These are phyloP conservation scores for Neonectria hederae DNA, from an alignment of 2,329 filamentous ascomycete species.

Conservation along the genomic window DNA sequence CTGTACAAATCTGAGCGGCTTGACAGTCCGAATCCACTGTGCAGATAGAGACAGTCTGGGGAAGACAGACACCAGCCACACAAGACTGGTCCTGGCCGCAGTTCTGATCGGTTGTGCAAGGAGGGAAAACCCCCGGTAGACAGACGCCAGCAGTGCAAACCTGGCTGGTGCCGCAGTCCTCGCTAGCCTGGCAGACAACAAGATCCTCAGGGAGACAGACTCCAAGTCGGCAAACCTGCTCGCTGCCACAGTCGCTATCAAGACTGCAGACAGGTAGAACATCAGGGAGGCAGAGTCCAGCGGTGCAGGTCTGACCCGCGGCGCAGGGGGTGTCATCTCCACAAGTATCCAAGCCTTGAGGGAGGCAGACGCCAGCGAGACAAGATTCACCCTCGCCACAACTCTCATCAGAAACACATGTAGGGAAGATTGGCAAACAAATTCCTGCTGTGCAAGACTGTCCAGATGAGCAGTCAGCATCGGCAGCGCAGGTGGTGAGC, in stretches of 20 bases:
- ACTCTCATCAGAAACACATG: neutral
- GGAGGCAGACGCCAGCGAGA: neutral
- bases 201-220: conserved; percentile 8
- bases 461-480: neutral
- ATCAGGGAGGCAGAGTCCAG: neutral
- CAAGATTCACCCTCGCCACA: conserved; percentile 2
- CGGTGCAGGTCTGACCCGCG: neutral
- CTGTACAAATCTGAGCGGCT: neutral
- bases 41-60: neutral
- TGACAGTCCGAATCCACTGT: neutral
- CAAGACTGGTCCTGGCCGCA: conserved; percentile 3
- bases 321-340: neutral
- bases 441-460: conserved; percentile 10
- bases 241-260: neutral
- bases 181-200: neutral
- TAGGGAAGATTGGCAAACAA: conserved; percentile 3
- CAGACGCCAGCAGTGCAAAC: conserved; percentile 6
- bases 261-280: neutral
- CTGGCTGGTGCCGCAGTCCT: neutral
- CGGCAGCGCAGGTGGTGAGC: neutral
- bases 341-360: neutral
- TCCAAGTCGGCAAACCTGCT: conserved; percentile 6
- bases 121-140: conserved; percentile 4
- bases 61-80: conserved; percentile 7
- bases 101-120: neutral